These are phyloP conservation scores for Strombidium stylifer DNA, from an alignment of 73 alveolate genomes.

Conservation along the genomic window DNA sequence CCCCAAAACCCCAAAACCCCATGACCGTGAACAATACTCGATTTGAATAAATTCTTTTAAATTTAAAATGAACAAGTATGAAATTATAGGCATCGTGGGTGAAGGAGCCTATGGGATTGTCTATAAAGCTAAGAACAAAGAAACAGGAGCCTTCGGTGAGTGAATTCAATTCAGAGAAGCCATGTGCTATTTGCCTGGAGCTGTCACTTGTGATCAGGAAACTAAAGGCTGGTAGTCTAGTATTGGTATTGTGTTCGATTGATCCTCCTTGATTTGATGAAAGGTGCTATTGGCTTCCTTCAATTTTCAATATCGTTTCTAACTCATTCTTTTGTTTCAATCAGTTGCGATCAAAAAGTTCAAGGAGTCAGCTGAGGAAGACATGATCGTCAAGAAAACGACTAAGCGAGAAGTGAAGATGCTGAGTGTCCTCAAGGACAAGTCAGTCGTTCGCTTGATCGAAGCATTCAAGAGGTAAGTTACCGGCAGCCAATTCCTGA, in stretches of 20 bases:
- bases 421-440: constrained; percentile 85
- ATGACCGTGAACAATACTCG: too few relatives aligned
- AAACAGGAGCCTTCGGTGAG: constrained; percentile 62
- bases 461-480: constrained; percentile 88
- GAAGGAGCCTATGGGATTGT: constrained; percentile 96
- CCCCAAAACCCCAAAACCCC: too few relatives aligned
- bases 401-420: constrained; percentile 93
- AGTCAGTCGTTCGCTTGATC: constrained; percentile 78
- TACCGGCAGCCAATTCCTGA: too few relatives aligned
- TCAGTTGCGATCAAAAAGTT: constrained; percentile 95
- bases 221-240: too few relatives aligned
- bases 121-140: constrained; percentile 82
- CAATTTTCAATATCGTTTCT: background rate
- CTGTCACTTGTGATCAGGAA: background rate
- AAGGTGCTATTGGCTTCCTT: background rate
- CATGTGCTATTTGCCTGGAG: background rate
- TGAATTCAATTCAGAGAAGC: background rate
- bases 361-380: constrained; percentile 92
- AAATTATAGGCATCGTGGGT: constrained; percentile 89
- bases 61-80: constrained; percentile 91
- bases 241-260: too few relatives aligned
- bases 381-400: constrained; percentile 88
- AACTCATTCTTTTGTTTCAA: background rate
- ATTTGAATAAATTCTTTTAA: too few relatives aligned
- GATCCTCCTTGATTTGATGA: background rate